Conservation (phyloP, 1,139 yeast genomes). For the Kazachstania sp. region DNA sequence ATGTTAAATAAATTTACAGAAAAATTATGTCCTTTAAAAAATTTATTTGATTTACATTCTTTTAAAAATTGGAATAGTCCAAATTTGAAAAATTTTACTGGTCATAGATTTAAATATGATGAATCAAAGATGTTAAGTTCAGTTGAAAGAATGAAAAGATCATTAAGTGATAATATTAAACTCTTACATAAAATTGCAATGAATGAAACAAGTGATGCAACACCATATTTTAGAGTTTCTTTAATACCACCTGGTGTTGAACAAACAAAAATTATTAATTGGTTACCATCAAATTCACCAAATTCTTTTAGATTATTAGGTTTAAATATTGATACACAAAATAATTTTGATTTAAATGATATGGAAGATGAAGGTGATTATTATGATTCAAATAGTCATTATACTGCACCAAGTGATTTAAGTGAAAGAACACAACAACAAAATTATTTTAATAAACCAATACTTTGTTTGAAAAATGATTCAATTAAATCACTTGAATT, state of each 20-base stretch:
- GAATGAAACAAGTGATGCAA: slow-evolving; percentile 20
- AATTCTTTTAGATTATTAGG: slow-evolving; percentile 1
- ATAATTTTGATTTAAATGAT: background rate
- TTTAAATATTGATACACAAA: background rate
- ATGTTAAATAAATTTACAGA: slow-evolving; percentile 13
- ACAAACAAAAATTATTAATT: slow-evolving; percentile 15
- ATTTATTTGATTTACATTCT: slow-evolving; percentile 19
- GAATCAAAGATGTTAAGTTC: slow-evolving; percentile 14
- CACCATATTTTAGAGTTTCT: slow-evolving; percentile 19
- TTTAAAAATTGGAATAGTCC: slow-evolving; percentile 23
- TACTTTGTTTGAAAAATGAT: slow-evolving; percentile 16
- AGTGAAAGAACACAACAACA: slow-evolving; percentile 1
- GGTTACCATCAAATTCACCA: slow-evolving; percentile 13
- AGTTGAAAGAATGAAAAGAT: slow-evolving; percentile 10
- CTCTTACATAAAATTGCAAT: slow-evolving; percentile 14
- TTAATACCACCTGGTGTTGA: slow-evolving; percentile 21
- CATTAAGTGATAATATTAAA: slow-evolving; percentile 14
- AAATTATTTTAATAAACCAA: slow-evolving; percentile 12
- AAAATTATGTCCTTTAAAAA: slow-evolving; percentile 10
- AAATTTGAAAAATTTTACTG: slow-evolving; percentile 15
- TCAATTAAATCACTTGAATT: slow-evolving; percentile 15
- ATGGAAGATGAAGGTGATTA: slow-evolving; percentile 1
- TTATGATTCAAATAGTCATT: background rate
- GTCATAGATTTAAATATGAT: slow-evolving; percentile 23
- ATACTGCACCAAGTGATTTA: slow-evolving; percentile 1